phyloP scores from a whole-genome alignment of 805 yeast species.

The Lipomyces sp. region DNA sequence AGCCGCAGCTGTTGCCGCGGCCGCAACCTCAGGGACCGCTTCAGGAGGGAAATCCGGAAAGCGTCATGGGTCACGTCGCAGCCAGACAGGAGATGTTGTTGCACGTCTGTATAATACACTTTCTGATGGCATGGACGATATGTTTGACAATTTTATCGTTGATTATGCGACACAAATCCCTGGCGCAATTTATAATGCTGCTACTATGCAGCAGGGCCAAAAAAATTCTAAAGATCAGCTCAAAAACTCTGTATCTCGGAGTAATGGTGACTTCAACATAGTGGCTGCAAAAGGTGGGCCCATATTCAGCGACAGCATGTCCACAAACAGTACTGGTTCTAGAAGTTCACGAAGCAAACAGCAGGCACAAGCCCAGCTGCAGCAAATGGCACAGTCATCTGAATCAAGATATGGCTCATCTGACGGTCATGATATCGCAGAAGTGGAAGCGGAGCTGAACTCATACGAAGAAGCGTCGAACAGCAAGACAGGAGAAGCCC shows the following conservation, averaged over 20 bases:
- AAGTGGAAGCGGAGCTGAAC: constrained; percentile 52
- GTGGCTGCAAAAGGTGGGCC: constrained; percentile 13
- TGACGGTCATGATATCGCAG: constrained; percentile 24
- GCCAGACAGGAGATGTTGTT: constrained; percentile 27
- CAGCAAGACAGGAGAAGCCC: constrained; percentile 43
- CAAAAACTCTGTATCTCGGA: constrained; percentile 13
- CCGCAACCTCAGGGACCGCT: constrained; percentile 13
- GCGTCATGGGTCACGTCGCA: neutral
- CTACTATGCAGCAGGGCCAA: constrained; percentile 1
- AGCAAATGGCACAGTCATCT: constrained; percentile 7
- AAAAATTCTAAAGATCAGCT: neutral
- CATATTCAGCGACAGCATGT: neutral
- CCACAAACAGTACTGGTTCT: neutral
- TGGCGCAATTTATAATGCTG: constrained; percentile 19
- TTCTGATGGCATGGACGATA: constrained; percentile 36
- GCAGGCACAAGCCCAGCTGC: neutral
- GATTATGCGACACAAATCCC: constrained; percentile 34
- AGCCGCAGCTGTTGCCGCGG: constrained; percentile 25
- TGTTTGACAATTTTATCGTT: constrained; percentile 31
- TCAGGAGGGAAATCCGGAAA: neutral
- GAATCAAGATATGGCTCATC: neutral
- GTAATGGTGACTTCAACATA: constrained; percentile 16
- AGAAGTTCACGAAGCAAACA: constrained; percentile 10
- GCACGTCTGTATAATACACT: constrained; percentile 28
- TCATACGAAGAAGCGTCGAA: constrained; percentile 52